Evolutionary conservation across 768 basidiomycete genomes (phyloP).

Genomic region (Boletus rex-veris): DNA sequence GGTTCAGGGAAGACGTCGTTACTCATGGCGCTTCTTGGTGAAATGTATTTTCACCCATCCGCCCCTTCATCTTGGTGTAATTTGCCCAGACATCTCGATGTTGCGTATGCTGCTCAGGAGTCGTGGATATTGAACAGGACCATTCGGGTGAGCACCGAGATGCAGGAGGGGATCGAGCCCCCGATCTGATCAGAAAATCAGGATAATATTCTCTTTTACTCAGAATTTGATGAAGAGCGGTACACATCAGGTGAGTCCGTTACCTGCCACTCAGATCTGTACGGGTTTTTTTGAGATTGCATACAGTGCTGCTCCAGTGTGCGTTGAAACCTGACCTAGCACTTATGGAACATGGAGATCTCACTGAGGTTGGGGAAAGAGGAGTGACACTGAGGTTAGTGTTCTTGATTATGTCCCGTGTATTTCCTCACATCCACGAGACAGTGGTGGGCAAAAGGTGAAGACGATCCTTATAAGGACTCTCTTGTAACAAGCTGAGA

Average conservation of each 20-base stretch:
- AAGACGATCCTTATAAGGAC: background rate
- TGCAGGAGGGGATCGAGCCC: no score
- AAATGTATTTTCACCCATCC: constrained; percentile 60
- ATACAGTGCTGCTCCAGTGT: constrained; percentile 36
- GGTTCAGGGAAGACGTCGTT: constrained; percentile 62
- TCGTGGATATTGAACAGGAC: constrained; percentile 83
- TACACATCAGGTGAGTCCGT: constrained; percentile 1
- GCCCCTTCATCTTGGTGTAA: constrained; percentile 58
- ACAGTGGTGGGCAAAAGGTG: constrained; percentile 13
- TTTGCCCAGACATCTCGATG: constrained; percentile 61
- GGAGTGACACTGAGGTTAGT: constrained; percentile 50
- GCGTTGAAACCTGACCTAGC: constrained; percentile 42
- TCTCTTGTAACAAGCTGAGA: background rate
- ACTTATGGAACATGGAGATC: constrained; percentile 55
- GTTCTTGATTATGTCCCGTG: background rate
- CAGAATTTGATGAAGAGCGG: constrained; percentile 3
- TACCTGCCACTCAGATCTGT: background rate
- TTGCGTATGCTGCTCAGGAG: constrained; percentile 81
- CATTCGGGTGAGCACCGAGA: constrained; percentile 41
- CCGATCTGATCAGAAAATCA: background rate
- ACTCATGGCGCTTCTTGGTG: constrained; percentile 59
- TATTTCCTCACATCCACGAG: background rate
- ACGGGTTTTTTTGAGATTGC: background rate
- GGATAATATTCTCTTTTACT: constrained; percentile 10
- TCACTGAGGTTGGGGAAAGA: constrained; percentile 70